Evolutionary conservation across 148 eudicot species (phyloP).

Genomic region (Rhododendron williamsianum): DNA sequence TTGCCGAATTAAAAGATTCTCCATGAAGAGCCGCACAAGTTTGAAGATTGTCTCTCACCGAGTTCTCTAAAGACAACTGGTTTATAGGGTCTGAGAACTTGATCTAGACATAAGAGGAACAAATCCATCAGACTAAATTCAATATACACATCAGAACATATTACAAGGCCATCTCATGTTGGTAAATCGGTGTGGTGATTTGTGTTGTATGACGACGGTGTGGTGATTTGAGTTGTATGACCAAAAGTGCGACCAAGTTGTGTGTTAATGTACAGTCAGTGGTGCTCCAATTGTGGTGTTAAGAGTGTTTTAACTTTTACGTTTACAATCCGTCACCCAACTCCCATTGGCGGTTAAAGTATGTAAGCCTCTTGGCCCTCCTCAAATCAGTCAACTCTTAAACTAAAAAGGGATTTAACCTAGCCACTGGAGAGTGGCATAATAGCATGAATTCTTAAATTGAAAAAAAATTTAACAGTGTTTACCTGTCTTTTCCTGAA

Average conservation of each 20-base stretch:
- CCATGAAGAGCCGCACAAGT: conserved; percentile 92
- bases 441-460: neutral
- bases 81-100: conserved; percentile 79
- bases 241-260: neutral
- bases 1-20: conserved; percentile 76
- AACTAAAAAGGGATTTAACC: neutral
- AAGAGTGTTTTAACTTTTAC: neutral
- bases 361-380: neutral
- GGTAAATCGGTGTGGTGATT: neutral
- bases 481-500: conserved; percentile 82
- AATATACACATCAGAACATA: neutral
- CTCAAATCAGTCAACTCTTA: neutral
- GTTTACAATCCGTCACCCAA: neutral
- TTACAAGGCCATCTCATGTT: neutral
- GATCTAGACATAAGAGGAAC: conserved; percentile 40
- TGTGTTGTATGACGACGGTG: neutral
- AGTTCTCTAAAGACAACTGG: conserved; percentile 77
- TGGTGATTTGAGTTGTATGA: neutral
- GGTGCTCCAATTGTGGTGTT: neutral
- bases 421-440: neutral
- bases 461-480: neutral
- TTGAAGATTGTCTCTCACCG: conserved; percentile 86
- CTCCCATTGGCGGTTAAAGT: neutral
- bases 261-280: neutral
- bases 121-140: conserved; percentile 3